Evolutionary conservation across 768 basidiomycete genomes (phyloP), one percentile per base, ranked within the genome.

Genomic region (Podaxis carcinomalis): DNA sequence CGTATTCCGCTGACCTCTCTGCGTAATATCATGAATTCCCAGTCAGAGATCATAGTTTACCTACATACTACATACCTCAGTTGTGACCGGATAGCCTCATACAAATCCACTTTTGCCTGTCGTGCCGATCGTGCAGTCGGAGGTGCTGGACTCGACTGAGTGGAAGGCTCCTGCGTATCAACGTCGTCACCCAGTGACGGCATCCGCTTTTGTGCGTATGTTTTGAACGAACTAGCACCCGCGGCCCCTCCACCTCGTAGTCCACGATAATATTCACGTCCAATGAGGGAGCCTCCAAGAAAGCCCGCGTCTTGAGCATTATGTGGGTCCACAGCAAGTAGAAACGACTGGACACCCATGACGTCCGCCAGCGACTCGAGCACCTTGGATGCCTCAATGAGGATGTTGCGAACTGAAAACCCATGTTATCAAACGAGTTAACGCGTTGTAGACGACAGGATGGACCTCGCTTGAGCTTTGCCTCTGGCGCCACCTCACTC

Each of bases 201-300:
- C 57, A 32, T 57, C 36, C 71, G 69, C 57, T 75, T 77, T 11
- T 73, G 60, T 61, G 79, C 83, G 59, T 79, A 74, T 3, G 72
- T 63, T 64, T 80, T 85, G 75, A 89, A 87, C 3, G 79, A 73
- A 60, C 76, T 79, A 37, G 82, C 84, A 3, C 88, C 88, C 10
- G 75, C 66, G 10, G 80, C 78, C 7, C 87, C 87, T 3, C 88
- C 86, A 13, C 80, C 77, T 57, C 87, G 73, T 59, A 87, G 68
- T 11, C 81, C 79, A 19, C 85, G 75, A 86, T 87, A 90, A 64
- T 86, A 90, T 61, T 88, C 86, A 42, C 86, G 78, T 5, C 87
- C 88, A 6, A 74, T 65, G 3, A 81, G 47, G 1, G 86, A 83
- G 3, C 88, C 88, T 6, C 88, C 88, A 5, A 90, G 74, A 70